Base-by-base conservation (phyloP, 1,139 yeast species). In the Hansenula sp. region DNA sequence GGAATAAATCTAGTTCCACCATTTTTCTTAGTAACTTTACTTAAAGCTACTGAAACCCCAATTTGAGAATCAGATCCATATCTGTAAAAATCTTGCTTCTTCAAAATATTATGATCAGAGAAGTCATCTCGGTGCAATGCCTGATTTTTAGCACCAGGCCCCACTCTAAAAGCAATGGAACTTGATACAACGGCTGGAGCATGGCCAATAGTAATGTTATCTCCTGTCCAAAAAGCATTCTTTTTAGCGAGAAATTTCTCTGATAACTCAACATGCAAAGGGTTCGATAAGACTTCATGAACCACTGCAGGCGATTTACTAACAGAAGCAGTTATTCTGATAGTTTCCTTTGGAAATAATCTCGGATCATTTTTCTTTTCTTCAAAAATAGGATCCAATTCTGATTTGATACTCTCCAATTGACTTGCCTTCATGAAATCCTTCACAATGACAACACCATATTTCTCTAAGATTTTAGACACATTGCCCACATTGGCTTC, bases 1-100 rank as follows among this genome's bases (percentile, higher is more conserved):
- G 62, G 62, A n/a, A 59, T 52, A 33, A 59, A 55, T 40, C 62
- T 49, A 2, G 64, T 60, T 21, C 61, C 63, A 10, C 64, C 63
- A 43, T 60, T 60, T 10, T 41, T 51, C 39, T 48, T 55, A 8
- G 61, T 58, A 13, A 60, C 51, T 13, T 46, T 47, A 16, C 58
- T 54, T 28, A 57, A 45, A 3, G 53, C 62, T 2, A 58, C 44
- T 6, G 50, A 47, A 5, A 48, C 44, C 9, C 63, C 62, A 13
- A 60, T 46, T 27, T 51, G 52, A 4, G 60, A 48, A 34, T 58
- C 62, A 10, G 44, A 21, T 10, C 59, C 60, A 36, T 53, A 49
- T 9, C 40, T 45, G 37, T 48, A 58, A 11, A 43, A 34, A 16
- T 52, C 55, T 19, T 34, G 43, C 15, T 49, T 46, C 15, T 46